phyloP scores from a whole-genome alignment of 2,329 filamentous ascomycete genomes.

The Leptographium procerum region DNA sequence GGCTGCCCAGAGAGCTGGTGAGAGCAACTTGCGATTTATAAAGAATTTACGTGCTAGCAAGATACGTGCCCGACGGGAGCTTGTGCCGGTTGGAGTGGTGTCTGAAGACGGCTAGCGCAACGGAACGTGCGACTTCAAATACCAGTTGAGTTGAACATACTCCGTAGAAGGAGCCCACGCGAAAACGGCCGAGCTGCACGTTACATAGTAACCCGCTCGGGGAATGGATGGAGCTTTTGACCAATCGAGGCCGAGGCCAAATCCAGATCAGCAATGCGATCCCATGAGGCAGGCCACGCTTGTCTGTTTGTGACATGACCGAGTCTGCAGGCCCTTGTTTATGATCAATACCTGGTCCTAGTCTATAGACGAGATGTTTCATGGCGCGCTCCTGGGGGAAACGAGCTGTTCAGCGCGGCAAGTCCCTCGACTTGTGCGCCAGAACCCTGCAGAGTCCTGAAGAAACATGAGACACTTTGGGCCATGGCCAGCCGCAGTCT shows the following conservation, averaged over 20 bases:
- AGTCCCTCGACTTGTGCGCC: neutral
- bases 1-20: too few relatives aligned
- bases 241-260: neutral
- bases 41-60: too few relatives aligned
- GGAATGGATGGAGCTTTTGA: too few relatives aligned
- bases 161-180: neutral
- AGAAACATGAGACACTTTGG: neutral
- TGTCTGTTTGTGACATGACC: neutral
- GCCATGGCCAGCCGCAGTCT: neutral
- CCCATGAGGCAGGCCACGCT: neutral
- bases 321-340: neutral
- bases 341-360: neutral
- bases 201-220: neutral
- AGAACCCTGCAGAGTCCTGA: neutral
- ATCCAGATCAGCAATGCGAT: constrained; percentile 3
- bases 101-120: neutral
- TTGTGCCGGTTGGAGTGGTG: neutral
- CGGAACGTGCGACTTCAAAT: neutral
- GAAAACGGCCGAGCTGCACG: neutral
- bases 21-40: too few relatives aligned
- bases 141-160: neutral
- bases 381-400: neutral
- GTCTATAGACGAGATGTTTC: neutral
- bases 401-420: neutral
- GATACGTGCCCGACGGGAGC: neutral